Conservation (phyloP, 2,329 filamentous ascomycete genomes). For the Emergomyces pasteurianus region DNA sequence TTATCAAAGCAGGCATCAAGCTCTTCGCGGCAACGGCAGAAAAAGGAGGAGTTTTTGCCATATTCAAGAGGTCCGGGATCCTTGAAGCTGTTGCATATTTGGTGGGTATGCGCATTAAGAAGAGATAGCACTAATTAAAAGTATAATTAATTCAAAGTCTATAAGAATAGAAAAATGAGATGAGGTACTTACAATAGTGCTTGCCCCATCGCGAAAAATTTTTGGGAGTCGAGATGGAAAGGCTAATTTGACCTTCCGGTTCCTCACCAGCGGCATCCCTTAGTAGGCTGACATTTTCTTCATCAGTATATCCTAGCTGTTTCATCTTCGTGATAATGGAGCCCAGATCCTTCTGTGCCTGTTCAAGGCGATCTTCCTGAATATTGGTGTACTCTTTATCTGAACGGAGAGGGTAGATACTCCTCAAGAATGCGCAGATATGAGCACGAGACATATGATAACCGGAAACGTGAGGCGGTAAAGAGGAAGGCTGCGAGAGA, state of each 20-base stretch:
- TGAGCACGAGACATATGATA: constrained; percentile 43
- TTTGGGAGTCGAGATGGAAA: constrained; percentile 31
- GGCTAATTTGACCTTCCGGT: constrained; percentile 39
- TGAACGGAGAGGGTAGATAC: constrained; percentile 30
- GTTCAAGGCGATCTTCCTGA: background rate
- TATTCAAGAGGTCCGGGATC: constrained; percentile 48
- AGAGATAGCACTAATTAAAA: constrained; percentile 36
- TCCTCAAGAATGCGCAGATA: constrained; percentile 41
- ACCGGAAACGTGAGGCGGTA: constrained; percentile 16
- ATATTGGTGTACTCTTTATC: constrained; percentile 27
- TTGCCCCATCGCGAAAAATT: constrained; percentile 43
- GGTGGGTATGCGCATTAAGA: constrained; percentile 43
- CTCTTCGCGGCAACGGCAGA: constrained; percentile 37
- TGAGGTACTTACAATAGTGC: constrained; percentile 35
- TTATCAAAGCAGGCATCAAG: constrained; percentile 36
- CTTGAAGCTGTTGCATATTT: constrained; percentile 52
- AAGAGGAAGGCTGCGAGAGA: background rate
- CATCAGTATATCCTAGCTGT: constrained; percentile 25
- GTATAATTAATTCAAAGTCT: background rate
- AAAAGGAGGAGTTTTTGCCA: constrained; percentile 40
- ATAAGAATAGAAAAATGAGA: background rate
- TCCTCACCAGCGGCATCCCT: constrained; percentile 37
- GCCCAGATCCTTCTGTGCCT: constrained; percentile 16
- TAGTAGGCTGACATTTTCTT: constrained; percentile 33
- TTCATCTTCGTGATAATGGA: constrained; percentile 26